Evolutionary conservation across 164 flowering plant genomes (phyloP), one percentile per base, ranked within the genome.

Genomic region (Vitis labrusca): DNA sequence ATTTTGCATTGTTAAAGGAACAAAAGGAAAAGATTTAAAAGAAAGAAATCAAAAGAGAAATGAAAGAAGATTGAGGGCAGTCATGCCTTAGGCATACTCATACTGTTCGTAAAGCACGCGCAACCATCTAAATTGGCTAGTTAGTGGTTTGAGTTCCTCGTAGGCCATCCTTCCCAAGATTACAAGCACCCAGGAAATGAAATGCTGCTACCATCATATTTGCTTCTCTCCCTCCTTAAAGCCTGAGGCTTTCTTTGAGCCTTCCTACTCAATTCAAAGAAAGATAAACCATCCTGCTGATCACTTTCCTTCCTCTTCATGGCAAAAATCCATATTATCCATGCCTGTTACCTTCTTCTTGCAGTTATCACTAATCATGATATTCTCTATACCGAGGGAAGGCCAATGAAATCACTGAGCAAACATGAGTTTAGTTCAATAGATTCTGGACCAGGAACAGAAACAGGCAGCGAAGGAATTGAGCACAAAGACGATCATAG

Each of bases 331-430:
- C 52, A 23, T 17, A 3, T 63, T 54, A 69, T n/a, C 1, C n/a
- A 8, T 37, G 9, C n/a, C 50, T 77, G 58, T 55, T 32, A 16
- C 13, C 15, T 75, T 49, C 50, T 75, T 66, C 79, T 77, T 59
- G 55, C 64, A 59, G 12, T 77, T 15, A 16, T 80, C 48, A 57
- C 50, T 37, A 27, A 63, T 58, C 72, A 69, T 53, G 69, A 16
- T 59, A 5, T 62, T 70, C 30, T 50, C 15, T 53, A 47, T 11
- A 57, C 61, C 16, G 73, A 77, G 61, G 83, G 63, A 63, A 75
- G 83, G 56, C 74, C 59, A 53, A 51, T 73, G 32, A 75, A 55
- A 63, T 29, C 67, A 17, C 7, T 63, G 12, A 59, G 67, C 13
- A 68, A 68, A 32, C 44, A 32, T 32, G 44, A 32, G 5, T 32